A percentile compares a stretch with the other conserved stretches of the same genome.
These are phyloP conservation scores for Purshia tridentata DNA, from an alignment of 306 rosid species.

Conservation along the genomic window DNA sequence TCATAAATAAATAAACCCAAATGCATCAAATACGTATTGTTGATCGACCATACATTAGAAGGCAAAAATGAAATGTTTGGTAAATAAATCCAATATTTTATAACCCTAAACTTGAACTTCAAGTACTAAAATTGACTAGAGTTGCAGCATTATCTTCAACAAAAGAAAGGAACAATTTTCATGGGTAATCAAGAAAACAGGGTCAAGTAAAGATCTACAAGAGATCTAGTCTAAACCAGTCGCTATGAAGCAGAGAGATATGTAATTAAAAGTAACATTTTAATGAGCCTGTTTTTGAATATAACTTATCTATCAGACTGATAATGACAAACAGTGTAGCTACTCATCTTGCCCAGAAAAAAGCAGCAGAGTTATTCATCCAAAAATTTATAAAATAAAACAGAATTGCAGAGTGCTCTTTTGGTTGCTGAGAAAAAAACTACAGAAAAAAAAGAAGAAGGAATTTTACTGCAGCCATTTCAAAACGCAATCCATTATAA, in stretches of 20 bases:
- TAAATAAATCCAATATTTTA: not conserved
- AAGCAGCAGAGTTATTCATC: not conserved
- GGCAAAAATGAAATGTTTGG: not conserved
- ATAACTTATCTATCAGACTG: not conserved
- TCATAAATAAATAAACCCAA: not conserved
- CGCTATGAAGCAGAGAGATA: not conserved
- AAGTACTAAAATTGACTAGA: not conserved
- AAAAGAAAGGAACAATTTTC: slow-evolving; percentile 4
- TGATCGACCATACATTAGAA: not conserved
- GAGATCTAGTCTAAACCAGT: slow-evolving; percentile 32
- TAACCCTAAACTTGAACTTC: slow-evolving; percentile 1
- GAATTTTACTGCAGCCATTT: not conserved
- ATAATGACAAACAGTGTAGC: not conserved
- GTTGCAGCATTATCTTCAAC: slow-evolving; percentile 13
- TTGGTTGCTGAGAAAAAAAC: not conserved
- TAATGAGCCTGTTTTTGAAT: not conserved
- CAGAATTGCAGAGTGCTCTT: not conserved
- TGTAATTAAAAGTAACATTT: not conserved
- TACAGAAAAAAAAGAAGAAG: not conserved
- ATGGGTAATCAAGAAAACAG: not conserved
- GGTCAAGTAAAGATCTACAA: slow-evolving; percentile 13
- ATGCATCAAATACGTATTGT: not conserved
- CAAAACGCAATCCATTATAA: not conserved
- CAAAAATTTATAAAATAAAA: not conserved
- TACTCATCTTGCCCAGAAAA: not conserved